phyloP scores from a whole-genome alignment of 257 asterid species.

The Lantana camara region DNA sequence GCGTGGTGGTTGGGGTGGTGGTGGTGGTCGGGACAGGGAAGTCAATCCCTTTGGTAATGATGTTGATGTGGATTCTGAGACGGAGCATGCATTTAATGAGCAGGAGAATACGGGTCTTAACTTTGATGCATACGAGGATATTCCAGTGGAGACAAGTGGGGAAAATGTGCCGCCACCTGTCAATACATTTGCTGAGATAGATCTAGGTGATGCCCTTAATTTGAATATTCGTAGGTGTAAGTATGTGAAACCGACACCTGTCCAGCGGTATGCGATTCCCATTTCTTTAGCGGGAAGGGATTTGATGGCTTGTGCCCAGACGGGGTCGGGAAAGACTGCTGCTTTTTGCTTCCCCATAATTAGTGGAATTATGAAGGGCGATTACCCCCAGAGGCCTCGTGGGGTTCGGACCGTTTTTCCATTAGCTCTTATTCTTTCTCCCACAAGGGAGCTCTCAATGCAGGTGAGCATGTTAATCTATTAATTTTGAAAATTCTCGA shows the following conservation, averaged over 20 bases:
- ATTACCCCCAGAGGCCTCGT: slow-evolving; percentile 63
- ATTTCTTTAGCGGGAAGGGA: slow-evolving; percentile 80
- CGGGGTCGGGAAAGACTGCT: slow-evolving; percentile 92
- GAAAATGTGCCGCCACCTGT: slow-evolving; percentile 83
- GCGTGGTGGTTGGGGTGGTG: slow-evolving; percentile 37
- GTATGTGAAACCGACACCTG: slow-evolving; percentile 87
- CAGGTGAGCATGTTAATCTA: slow-evolving; percentile 50
- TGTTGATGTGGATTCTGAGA: slow-evolving; percentile 40
- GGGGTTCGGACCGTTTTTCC: slow-evolving; percentile 75
- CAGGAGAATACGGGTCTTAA: slow-evolving; percentile 83
- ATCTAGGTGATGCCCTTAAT: slow-evolving; percentile 79
- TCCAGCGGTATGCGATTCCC: slow-evolving; percentile 82
- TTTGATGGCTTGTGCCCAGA: slow-evolving; percentile 94
- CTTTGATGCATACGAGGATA: slow-evolving; percentile 92
- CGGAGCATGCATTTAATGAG: slow-evolving; percentile 50
- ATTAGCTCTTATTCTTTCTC: slow-evolving; percentile 82
- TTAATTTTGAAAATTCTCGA: background rate
- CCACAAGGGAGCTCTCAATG: slow-evolving; percentile 85
- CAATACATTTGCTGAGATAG: slow-evolving; percentile 81
- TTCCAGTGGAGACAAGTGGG: slow-evolving; percentile 90
- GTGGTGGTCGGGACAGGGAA: slow-evolving; percentile 67
- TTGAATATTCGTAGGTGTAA: slow-evolving; percentile 80
- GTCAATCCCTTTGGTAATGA: slow-evolving; percentile 78
- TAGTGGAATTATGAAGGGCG: slow-evolving; percentile 71
- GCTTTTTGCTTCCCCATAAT: slow-evolving; percentile 93